Base-by-base conservation (phyloP, 208 protist genomes). In the Trypanosoma avium region DNA sequence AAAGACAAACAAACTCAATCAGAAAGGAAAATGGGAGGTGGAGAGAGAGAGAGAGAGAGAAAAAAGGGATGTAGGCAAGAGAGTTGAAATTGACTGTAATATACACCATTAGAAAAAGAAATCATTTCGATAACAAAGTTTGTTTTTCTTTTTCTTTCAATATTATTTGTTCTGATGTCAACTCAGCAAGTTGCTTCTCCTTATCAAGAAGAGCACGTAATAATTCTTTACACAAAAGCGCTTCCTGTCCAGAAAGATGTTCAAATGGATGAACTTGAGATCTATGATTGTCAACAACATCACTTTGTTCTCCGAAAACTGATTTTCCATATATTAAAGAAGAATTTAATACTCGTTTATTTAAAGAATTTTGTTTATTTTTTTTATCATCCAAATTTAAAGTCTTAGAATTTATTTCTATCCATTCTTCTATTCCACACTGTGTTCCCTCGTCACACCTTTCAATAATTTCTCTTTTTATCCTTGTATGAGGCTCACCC, bases 131-230 rank as follows among this genome's bases (percentile, higher is more conserved):
- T 33, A 68, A n/a, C n/a, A n/a, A 53, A 61, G 27, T 10, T 12
- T 27, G 24, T 17, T 35, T 63, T 40, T 26, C 27, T 21, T 27
- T 47, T 21, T 45, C 47, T 26, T 19, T 46, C 12, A 42, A 21
- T 50, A 24, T 57, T 30, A 75, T 74, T 29, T 70, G 70, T 67
- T 86, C 77, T 30, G 70, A 76, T 6, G 49, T 61, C 1, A 92
- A 35, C 47, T 79, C 63, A 17, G 79, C 71, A 7, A 93, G 46
- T 32, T 90, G 83, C 15, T 80, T 61, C 62, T 93, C 86, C 47
- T 90, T 93, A 49, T 88, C 81, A 29, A 90, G 67, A 49, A 93
- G 57, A 22, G 81, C 81, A 40, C 81, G 68, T 43, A 93, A 56
- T 22, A 93, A 61, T 70, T 93, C 86, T 45, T 67, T 75, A 50